Evolutionary conservation across 2,329 filamentous ascomycete genomes (phyloP), one percentile per base, ranked within the genome.

Genomic region (Leptographium flavum): DNA sequence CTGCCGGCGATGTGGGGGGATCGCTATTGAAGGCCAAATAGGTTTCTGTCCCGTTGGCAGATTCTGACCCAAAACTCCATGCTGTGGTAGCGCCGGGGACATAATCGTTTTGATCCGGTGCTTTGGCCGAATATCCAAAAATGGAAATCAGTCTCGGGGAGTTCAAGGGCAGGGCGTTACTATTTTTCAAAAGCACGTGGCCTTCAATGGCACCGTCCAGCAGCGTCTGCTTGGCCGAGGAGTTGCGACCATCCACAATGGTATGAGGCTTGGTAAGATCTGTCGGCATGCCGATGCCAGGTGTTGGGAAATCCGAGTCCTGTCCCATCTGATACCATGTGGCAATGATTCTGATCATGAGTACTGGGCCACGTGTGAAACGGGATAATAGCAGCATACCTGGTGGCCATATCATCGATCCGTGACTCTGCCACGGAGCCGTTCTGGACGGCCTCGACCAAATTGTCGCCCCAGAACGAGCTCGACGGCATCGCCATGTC

Each of bases 401-500:
- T 45, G 1, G 48, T 54, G 2, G 55, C 51, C 54, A 55, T 55
- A 38, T 55, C 53, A 0, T 39, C 65, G 0, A 84, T 48, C 6
- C 79, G 68, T 1, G 63, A 60, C 45, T 72, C 63, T 0, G 74
- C 60, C 0, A 84, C 60, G 0, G 71, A 71, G 1, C 78, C 77
- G 50, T 82, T 79, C 11, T 64, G 63, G 14, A 85, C 71, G 0
- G 79, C 73, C 5, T 68, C 59, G 1, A 67, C 63, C 0, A 84
- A 67, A 19, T 84, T 81, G 4, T 57, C 50, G 13, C 64, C 61
- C 69, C 69, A 75, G 44, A 61, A 63, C 0, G 48, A 41, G 4
- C 54, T 54, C 2, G 50, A 60, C 0, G 79, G 80, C 82, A 87
- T 86, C 11, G 71, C 73, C 72, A 85, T 77, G 55, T 87, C 82